Percentiles rank a stretch among this genome's conserved stretches.
These are phyloP conservation scores for Solanum corneliomulleri DNA, from an alignment of 257 asterid genomes.

Conservation along the genomic window DNA sequence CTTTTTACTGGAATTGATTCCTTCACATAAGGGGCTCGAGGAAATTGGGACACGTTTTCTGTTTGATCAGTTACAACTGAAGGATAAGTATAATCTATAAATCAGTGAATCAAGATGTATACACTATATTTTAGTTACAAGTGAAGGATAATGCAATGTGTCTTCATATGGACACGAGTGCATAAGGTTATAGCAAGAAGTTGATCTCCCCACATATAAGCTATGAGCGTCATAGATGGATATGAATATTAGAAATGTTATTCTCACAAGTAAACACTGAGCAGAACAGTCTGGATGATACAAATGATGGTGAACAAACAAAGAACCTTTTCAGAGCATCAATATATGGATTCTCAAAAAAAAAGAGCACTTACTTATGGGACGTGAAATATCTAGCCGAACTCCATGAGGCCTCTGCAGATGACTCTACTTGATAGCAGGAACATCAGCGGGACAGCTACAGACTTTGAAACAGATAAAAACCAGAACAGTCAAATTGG, in stretches of 20 bases:
- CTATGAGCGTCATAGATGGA: neutral
- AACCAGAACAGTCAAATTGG: neutral
- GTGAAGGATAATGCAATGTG: neutral
- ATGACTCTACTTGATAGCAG: neutral
- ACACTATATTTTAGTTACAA: neutral
- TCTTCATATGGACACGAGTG: neutral
- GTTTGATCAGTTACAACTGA: neutral
- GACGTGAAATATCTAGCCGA: neutral
- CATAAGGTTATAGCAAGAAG: neutral
- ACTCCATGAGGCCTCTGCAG: neutral
- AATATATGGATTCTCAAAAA: neutral
- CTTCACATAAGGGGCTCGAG: neutral
- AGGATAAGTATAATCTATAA: neutral
- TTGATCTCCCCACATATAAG: neutral
- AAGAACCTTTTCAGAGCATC: neutral
- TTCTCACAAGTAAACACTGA: neutral
- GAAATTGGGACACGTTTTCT: neutral
- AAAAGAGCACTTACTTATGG: neutral
- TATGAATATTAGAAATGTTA: neutral
- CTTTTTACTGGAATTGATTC: neutral
- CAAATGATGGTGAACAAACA: neutral
- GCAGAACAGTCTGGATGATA: neutral
- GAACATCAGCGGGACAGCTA: neutral
- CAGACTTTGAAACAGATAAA: neutral
- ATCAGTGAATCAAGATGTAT: neutral